phyloP scores from a whole-genome alignment of 768 basidiomycete species.

The Tylopilus vinaceipallidus region DNA sequence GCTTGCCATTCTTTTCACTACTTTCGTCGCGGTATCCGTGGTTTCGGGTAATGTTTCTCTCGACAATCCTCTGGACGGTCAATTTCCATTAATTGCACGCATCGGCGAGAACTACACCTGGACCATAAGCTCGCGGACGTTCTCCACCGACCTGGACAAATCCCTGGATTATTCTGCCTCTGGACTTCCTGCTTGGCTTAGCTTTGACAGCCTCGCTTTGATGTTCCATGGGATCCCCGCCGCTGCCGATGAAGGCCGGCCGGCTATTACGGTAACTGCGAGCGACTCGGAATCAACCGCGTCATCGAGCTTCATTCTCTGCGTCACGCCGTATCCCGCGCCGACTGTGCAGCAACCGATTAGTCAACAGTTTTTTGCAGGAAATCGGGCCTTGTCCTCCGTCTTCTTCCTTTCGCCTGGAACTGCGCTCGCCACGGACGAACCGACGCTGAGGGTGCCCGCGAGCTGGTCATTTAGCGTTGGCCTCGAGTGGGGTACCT shows the following conservation, averaged over 20 bases:
- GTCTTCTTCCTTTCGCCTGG: conserved; percentile 63
- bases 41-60: conserved; percentile 50
- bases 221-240: conserved; percentile 73
- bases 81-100: conserved; percentile 79
- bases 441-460: conserved; percentile 69
- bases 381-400: conserved; percentile 70
- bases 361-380: conserved; percentile 55
- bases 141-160: conserved; percentile 45
- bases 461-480: conserved; percentile 88
- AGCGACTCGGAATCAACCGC: conserved; percentile 49
- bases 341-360: conserved; percentile 56
- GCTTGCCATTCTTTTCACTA: conserved; percentile 57
- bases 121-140: conserved; percentile 65
- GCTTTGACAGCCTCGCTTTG: conserved; percentile 57
- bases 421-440: conserved; percentile 51
- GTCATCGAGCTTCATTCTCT: conserved; percentile 53
- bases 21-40: conserved; percentile 39
- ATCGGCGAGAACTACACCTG: conserved; percentile 63
- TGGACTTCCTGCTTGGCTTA: conserved; percentile 71
- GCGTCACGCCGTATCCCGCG: conserved; percentile 50
- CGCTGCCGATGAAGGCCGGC: conserved; percentile 58
- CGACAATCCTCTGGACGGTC: conserved; percentile 59
- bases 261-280: conserved; percentile 62
- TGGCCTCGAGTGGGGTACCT: conserved; percentile 71
- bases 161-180: conserved; percentile 52